Conservation (phyloP, 2,329 filamentous ascomycete species). For the Fusarium aywerte region DNA sequence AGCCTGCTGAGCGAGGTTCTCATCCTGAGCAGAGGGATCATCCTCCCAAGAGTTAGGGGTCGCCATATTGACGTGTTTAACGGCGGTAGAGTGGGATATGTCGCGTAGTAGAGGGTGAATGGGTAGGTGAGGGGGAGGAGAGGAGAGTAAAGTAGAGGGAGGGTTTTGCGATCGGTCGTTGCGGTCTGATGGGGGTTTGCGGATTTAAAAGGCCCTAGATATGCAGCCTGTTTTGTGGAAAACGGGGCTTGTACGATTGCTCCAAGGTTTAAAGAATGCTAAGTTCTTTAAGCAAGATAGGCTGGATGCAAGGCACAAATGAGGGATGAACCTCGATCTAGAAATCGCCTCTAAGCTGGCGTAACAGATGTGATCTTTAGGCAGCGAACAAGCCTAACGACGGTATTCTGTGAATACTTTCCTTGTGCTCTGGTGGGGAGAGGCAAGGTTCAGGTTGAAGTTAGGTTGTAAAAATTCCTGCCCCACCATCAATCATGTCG, state of each 20-base stretch:
- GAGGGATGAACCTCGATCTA: conserved; percentile 1
- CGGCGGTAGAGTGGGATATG: conserved; percentile 9
- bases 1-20: conserved; percentile 79
- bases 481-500: conserved; percentile 54
- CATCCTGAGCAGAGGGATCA: conserved; percentile 80
- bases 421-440: conserved; percentile 42
- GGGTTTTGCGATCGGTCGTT: conserved; percentile 35
- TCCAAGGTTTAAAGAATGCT: conserved; percentile 4
- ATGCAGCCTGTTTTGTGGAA: conserved; percentile 34
- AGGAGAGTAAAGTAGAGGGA: conserved; percentile 28
- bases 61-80: conserved; percentile 70
- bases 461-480: conserved; percentile 54
- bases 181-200: conserved; percentile 42
- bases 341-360: conserved; percentile 1
- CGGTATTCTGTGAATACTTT: conserved; percentile 39
- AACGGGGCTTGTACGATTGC: conserved; percentile 26
- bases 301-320: background rate
- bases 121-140: conserved; percentile 4
- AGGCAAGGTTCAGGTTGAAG: conserved; percentile 23
- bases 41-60: conserved; percentile 97
- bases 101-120: conserved; percentile 22
- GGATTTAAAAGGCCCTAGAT: conserved; percentile 41
- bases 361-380: conserved; percentile 27
- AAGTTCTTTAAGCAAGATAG: conserved; percentile 8
- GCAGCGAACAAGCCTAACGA: conserved; percentile 44